Conservation (phyloP, 352 stramenopile genomes). For the Pythium folliculosum region DNA sequence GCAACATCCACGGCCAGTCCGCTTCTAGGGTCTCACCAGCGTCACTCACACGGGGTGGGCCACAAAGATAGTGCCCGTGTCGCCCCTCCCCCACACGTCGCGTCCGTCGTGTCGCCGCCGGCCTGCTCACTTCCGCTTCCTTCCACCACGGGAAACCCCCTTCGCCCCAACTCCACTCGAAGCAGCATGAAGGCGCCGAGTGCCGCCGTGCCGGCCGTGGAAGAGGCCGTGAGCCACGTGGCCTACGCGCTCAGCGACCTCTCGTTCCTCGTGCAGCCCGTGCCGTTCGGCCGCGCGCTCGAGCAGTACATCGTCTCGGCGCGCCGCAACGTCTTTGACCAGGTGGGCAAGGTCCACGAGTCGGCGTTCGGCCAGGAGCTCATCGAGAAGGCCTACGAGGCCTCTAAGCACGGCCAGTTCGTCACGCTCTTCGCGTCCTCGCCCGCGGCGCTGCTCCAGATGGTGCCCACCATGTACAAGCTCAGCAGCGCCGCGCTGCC, state of each 20-base stretch:
- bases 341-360: slow-evolving; percentile 64
- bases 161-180: not conserved
- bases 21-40: slow-evolving; percentile 18
- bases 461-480: slow-evolving; percentile 95
- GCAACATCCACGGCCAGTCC: slow-evolving; percentile 30
- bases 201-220: slow-evolving; percentile 42
- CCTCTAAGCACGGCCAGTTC: slow-evolving; percentile 74
- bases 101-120: not conserved
- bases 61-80: slow-evolving; percentile 19
- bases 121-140: slow-evolving; percentile 10
- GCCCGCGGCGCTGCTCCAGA: slow-evolving; percentile 84
- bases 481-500: slow-evolving; percentile 86
- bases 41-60: slow-evolving; percentile 17
- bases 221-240: slow-evolving; percentile 80
- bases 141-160: not conserved
- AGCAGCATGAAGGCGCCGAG: slow-evolving; percentile 13
- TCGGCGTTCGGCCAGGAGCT: slow-evolving; percentile 55
- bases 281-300: slow-evolving; percentile 61
- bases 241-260: slow-evolving; percentile 79
- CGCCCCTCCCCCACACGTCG: not conserved
- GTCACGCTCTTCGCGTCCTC: slow-evolving; percentile 91
- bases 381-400: slow-evolving; percentile 63
- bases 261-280: slow-evolving; percentile 66
- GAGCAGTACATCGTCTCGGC: slow-evolving; percentile 73
- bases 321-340: slow-evolving; percentile 79